These are phyloP conservation scores for Sphaerostilbella broomeana DNA, from an alignment of 2,329 filamentous ascomycete genomes.

Conservation along the genomic window DNA sequence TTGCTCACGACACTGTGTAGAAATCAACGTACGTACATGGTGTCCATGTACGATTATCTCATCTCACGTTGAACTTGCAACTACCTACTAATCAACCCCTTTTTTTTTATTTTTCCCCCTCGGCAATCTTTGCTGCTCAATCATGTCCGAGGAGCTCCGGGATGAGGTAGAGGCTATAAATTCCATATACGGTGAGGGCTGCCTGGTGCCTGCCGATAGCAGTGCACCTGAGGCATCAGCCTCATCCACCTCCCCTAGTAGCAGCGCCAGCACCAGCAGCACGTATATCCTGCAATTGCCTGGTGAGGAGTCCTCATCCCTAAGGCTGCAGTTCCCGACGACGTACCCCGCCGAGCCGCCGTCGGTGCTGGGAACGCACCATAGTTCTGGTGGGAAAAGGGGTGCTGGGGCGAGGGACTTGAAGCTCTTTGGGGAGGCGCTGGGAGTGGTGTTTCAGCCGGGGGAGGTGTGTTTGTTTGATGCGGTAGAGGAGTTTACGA, in stretches of 20 bases:
- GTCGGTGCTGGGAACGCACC: constrained; percentile 68
- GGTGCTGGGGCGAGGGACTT: constrained; percentile 68
- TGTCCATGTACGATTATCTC: constrained; percentile 1
- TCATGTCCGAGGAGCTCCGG: constrained; percentile 53
- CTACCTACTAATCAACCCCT: too few relatives aligned
- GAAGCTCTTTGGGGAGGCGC: constrained; percentile 58
- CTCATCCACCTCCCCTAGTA: too few relatives aligned
- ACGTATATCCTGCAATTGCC: constrained; percentile 63
- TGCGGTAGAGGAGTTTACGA: constrained; percentile 68
- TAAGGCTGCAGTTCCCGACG: constrained; percentile 61
- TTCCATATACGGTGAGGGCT: constrained; percentile 71
- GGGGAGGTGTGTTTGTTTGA: constrained; percentile 86
- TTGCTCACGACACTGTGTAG: constrained; percentile 8
- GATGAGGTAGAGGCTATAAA: constrained; percentile 80
- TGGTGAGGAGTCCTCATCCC: constrained; percentile 49
- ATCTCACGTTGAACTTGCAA: neutral
- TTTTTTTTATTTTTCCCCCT: too few relatives aligned
- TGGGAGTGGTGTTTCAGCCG: constrained; percentile 61
- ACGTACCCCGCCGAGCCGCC: constrained; percentile 72
- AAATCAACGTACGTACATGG: constrained; percentile 4
- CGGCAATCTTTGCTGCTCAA: constrained; percentile 2
- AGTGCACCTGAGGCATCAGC: constrained; percentile 17
- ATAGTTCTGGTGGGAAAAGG: constrained; percentile 65
- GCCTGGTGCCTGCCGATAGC: constrained; percentile 42
- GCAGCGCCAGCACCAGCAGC: neutral